A percentile compares a stretch with the other conserved stretches of the same genome.
These are phyloP conservation scores for Penicillium sp. DNA, from an alignment of 2,329 filamentous ascomycete genomes.

Conservation along the genomic window DNA sequence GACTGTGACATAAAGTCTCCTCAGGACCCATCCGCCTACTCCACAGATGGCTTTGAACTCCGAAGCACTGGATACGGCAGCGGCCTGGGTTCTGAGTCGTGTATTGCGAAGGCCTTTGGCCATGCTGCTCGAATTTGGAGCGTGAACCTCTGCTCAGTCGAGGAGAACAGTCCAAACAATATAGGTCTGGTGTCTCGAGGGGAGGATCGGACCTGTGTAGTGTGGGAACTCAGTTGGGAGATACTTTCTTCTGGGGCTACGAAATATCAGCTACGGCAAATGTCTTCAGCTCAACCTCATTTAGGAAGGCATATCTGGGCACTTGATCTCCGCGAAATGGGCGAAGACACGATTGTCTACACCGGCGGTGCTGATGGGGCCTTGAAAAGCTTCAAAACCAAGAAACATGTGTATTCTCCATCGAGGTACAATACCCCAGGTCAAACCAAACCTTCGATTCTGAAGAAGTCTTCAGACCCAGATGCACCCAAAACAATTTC, in stretches of 20 bases:
- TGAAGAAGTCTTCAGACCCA: slow-evolving; percentile 3
- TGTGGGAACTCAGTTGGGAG: slow-evolving; percentile 64
- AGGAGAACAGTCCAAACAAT: slow-evolving; percentile 22
- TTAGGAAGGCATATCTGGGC: slow-evolving; percentile 92
- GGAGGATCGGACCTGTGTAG: slow-evolving; percentile 76
- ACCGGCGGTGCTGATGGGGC: slow-evolving; percentile 86
- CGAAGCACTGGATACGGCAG: slow-evolving; percentile 67
- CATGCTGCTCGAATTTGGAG: slow-evolving; percentile 90
- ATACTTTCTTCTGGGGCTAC: slow-evolving; percentile 12
- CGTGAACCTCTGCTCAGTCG: slow-evolving; percentile 63
- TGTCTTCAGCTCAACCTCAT: slow-evolving; percentile 65
- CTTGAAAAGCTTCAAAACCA: slow-evolving; percentile 44
- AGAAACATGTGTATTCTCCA: slow-evolving; percentile 9
- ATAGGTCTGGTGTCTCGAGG: slow-evolving; percentile 74
- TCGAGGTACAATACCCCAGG: not conserved
- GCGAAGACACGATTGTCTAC: slow-evolving; percentile 52
- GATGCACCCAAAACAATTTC: slow-evolving; percentile 32
- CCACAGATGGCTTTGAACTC: slow-evolving; percentile 38
- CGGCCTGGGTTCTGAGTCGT: slow-evolving; percentile 47
- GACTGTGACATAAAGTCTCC: slow-evolving; percentile 44
- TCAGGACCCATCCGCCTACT: slow-evolving; percentile 38
- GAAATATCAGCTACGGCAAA: slow-evolving; percentile 39
- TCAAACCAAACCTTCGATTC: not conserved
- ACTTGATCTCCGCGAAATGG: slow-evolving; percentile 47
- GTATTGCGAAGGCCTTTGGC: slow-evolving; percentile 75